Conservation (phyloP, 129 eudicot genomes). For the Saposhnikovia divaricata region DNA sequence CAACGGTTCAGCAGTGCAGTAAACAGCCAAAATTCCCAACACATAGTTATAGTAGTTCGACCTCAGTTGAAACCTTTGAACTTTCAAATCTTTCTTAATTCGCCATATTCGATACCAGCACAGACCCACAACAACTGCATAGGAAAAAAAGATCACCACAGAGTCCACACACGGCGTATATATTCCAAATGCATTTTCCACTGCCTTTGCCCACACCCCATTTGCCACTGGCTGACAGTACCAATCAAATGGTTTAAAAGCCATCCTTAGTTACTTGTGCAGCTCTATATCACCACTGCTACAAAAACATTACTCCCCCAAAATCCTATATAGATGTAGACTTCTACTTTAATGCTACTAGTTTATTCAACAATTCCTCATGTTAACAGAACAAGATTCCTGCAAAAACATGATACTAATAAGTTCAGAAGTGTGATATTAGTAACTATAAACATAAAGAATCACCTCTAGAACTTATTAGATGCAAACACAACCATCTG, state of each 20-base stretch:
- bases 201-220: conserved; percentile 44
- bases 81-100: conserved; percentile 21
- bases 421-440: not conserved
- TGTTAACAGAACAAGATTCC: not conserved
- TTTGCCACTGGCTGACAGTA: conserved; percentile 44
- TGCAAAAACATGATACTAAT: not conserved
- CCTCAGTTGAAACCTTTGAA: conserved; percentile 31
- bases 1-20: conserved; percentile 48
- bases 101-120: conserved; percentile 46
- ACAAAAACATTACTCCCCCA: conserved; percentile 4
- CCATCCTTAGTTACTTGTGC: conserved; percentile 21
- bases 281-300: not conserved
- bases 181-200: conserved; percentile 38
- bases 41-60: conserved; percentile 33
- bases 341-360: not conserved
- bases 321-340: not conserved
- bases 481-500: not conserved
- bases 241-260: conserved; percentile 35
- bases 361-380: not conserved
- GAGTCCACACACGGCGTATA: conserved; percentile 52
- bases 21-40: conserved; percentile 27
- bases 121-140: conserved; percentile 31
- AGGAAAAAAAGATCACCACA: conserved; percentile 33
- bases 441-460: not conserved
- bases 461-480: not conserved